Evolutionary conservation across 208 protist species (phyloP).

Genomic region (Histomonas meleagridis): DNA sequence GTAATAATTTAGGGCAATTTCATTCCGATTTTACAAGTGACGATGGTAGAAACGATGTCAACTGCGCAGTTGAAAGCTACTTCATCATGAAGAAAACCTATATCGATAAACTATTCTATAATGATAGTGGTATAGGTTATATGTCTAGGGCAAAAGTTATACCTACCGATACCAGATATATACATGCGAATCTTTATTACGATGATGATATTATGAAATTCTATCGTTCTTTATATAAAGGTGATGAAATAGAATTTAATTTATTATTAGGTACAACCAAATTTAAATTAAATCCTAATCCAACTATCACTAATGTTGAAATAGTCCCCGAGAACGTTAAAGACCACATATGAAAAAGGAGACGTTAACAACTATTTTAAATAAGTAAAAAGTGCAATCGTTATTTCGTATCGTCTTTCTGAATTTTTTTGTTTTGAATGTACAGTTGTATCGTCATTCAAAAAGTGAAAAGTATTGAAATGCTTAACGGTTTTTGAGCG

Average conservation of each 20-base stretch:
- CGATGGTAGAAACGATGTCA: background rate
- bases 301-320: no score
- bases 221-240: background rate
- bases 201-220: background rate
- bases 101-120: background rate
- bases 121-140: background rate
- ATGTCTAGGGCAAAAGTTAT: background rate
- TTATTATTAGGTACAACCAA: background rate
- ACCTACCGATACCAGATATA: no score
- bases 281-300: background rate
- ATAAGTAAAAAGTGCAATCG: no score
- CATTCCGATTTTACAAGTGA: background rate
- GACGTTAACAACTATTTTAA: no score
- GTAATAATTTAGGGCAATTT: background rate
- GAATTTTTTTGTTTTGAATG: no score
- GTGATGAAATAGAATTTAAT: background rate
- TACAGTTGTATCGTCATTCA: no score
- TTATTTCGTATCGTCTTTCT: no score
- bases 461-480: no score
- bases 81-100: constrained; percentile 27
- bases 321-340: no score
- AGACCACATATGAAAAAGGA: no score
- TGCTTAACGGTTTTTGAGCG: no score
- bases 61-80: background rate
- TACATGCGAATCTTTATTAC: background rate